phyloP scores from a whole-genome alignment of 108 stramenopile genomes.

The Nitzschia sp. region DNA sequence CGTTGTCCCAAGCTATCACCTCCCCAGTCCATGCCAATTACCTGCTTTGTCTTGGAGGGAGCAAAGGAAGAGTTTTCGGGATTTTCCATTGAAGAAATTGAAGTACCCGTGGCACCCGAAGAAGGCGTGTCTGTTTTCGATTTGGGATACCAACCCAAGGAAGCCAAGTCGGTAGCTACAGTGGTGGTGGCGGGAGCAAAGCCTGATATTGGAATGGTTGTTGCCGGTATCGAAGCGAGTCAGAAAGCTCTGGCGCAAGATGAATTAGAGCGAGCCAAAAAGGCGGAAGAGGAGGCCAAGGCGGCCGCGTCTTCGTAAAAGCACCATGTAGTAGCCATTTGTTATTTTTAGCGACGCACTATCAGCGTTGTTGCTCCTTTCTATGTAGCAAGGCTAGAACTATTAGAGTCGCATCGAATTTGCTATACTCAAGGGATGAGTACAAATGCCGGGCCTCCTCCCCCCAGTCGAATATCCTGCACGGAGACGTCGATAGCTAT shows the following conservation, averaged over 20 bases:
- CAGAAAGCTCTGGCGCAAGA: constrained; percentile 79
- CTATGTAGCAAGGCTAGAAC: no score
- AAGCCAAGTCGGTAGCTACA: constrained; percentile 80
- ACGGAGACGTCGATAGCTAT: no score
- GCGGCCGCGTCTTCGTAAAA: constrained; percentile 4
- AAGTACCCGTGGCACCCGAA: constrained; percentile 50
- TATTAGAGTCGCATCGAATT: no score
- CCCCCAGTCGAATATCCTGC: no score
- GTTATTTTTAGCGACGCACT: no score
- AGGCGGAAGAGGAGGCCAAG: constrained; percentile 45
- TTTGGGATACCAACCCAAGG: constrained; percentile 44
- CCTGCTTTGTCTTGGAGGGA: constrained; percentile 75
- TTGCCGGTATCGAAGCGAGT: constrained; percentile 80
- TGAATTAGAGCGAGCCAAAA: constrained; percentile 75
- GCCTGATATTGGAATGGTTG: constrained; percentile 60
- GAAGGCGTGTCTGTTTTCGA: constrained; percentile 42
- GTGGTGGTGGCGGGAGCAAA: constrained; percentile 71
- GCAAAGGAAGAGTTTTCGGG: constrained; percentile 65
- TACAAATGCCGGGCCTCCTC: no score
- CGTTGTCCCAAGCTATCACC: constrained; percentile 73
- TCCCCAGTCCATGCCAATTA: constrained; percentile 68
- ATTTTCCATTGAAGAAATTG: constrained; percentile 87
- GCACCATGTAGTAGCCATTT: no score
- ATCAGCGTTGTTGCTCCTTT: no score
- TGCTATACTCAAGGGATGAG: no score